phyloP scores from a whole-genome alignment of 2,329 filamentous ascomycete species.

The Myriosclerotinia duriaeana region DNA sequence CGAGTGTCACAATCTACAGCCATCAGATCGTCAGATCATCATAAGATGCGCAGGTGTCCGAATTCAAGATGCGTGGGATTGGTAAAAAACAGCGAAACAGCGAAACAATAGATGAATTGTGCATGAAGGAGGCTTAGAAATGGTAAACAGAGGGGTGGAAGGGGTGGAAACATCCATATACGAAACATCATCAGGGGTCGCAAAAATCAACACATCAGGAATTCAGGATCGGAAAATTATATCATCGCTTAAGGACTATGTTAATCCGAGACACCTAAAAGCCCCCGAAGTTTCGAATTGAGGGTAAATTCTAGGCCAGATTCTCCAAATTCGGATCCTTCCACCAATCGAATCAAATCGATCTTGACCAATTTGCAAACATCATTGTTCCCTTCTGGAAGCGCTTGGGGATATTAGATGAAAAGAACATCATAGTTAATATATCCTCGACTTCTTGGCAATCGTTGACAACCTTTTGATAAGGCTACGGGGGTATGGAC shows the following conservation, averaged over 20 bases:
- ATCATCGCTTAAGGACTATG: background rate
- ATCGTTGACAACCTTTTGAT: background rate
- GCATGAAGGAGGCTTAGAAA: background rate
- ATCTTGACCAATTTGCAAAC: background rate
- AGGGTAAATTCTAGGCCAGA: background rate
- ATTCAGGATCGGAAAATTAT: too few relatives aligned
- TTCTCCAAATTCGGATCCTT: background rate
- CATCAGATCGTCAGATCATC: too few relatives aligned
- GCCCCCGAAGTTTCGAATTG: background rate
- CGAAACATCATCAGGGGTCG: background rate
- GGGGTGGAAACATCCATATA: too few relatives aligned
- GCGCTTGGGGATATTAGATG: conserved; percentile 5
- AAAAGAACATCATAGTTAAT: conserved; percentile 5
- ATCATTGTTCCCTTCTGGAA: background rate
- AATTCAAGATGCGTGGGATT: too few relatives aligned
- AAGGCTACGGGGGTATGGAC: background rate
- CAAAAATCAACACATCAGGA: background rate
- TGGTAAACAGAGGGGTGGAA: too few relatives aligned
- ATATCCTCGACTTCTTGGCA: conserved; percentile 19
- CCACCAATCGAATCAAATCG: background rate
- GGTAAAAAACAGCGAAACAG: too few relatives aligned
- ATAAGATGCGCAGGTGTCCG: background rate
- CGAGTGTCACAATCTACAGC: background rate
- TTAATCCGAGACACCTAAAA: conserved; percentile 10
- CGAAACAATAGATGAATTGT: background rate